Conservation (phyloP, 768 basidiomycete species). For the Phylloporus sp. region DNA sequence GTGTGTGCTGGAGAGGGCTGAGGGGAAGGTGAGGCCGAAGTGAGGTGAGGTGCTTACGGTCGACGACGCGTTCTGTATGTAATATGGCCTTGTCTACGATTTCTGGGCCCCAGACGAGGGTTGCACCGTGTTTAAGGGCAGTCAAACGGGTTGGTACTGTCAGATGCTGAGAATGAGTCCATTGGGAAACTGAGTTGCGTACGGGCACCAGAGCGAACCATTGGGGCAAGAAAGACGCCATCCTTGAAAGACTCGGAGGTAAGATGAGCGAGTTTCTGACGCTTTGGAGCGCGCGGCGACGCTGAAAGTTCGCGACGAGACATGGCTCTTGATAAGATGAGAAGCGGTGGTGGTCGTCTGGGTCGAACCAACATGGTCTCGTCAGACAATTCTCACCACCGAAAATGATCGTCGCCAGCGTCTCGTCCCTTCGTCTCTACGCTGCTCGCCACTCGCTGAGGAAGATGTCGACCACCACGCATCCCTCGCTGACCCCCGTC, state of each 20-base stretch:
- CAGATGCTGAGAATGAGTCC: constrained; percentile 9
- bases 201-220: constrained; percentile 94
- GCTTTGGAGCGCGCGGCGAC: constrained; percentile 45
- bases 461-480: constrained; percentile 33
- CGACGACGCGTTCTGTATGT: constrained; percentile 75
- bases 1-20: constrained; percentile 56
- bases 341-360: neutral
- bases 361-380: constrained; percentile 4
- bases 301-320: constrained; percentile 48
- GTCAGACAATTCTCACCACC: neutral
- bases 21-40: neutral
- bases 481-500: constrained; percentile 34
- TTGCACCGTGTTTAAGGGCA: constrained; percentile 89
- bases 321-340: constrained; percentile 33
- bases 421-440: neutral
- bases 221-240: constrained; percentile 94
- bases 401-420: neutral
- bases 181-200: constrained; percentile 30
- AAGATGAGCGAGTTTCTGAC: constrained; percentile 53
- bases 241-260: constrained; percentile 76
- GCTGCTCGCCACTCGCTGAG: neutral
- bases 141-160: constrained; percentile 83
- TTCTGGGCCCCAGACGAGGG: constrained; percentile 95
- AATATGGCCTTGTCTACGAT: constrained; percentile 95
- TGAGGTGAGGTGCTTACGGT: constrained; percentile 55